phyloP scores from a whole-genome alignment of 192 early-diverging fungal species.

The Coemansia sp. region DNA sequence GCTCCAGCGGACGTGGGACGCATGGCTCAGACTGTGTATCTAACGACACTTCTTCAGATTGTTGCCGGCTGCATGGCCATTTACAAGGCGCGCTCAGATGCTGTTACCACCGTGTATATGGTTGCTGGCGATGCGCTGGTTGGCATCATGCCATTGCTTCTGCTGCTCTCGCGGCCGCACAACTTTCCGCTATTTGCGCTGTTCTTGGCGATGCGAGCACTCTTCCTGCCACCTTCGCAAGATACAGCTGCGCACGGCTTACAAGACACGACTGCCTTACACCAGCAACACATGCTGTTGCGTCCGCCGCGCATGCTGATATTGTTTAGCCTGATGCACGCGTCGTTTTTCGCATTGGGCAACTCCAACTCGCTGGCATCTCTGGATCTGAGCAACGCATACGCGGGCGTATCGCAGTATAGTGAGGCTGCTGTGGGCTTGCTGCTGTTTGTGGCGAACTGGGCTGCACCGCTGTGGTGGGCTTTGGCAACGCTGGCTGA shows the following conservation, averaged over 20 bases:
- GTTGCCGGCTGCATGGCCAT: neutral
- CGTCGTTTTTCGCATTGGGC: constrained; percentile 68
- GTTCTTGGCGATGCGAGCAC: constrained; percentile 56
- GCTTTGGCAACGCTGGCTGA: constrained; percentile 46
- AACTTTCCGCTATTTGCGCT: constrained; percentile 60
- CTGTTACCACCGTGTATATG: neutral
- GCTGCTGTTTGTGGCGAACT: constrained; percentile 69
- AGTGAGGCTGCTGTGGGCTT: constrained; percentile 60
- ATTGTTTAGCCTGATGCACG: constrained; percentile 47
- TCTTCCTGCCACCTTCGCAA: constrained; percentile 23
- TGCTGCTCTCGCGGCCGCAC: constrained; percentile 63
- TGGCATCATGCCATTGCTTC: constrained; percentile 57
- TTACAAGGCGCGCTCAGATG: neutral
- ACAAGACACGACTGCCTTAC: neutral
- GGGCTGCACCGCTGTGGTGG: constrained; percentile 72
- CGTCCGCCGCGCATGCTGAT: constrained; percentile 40
- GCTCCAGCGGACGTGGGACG: constrained; percentile 22
- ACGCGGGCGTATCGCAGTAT: constrained; percentile 70
- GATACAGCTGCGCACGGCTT: too few relatives aligned
- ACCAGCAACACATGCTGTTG: neutral
- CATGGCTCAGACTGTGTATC: constrained; percentile 27
- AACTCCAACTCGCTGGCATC: constrained; percentile 79
- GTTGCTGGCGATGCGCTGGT: constrained; percentile 45
- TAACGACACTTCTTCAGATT: neutral
- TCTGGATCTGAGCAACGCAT: constrained; percentile 74